These are phyloP conservation scores for Alternaria sp. DNA, from an alignment of 2,329 filamentous ascomycete species.

Conservation along the genomic window DNA sequence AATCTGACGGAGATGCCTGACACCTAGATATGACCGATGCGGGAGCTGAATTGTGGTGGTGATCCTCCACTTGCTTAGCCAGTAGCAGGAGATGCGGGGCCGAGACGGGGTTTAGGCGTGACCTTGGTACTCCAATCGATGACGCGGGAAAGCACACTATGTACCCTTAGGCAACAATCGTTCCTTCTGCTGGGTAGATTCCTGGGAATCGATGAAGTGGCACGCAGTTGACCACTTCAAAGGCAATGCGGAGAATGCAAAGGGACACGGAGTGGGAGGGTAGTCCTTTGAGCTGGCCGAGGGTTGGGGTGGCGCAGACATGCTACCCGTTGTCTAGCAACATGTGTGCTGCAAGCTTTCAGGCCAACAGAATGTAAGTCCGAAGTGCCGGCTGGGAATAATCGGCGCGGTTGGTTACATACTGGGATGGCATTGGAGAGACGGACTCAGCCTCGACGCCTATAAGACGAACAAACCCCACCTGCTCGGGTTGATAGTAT, in stretches of 20 bases:
- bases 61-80: conserved; percentile 27
- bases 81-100: conserved; percentile 41
- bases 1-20: conserved; percentile 13
- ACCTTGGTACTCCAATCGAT: conserved; percentile 29
- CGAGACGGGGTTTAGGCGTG: conserved; percentile 33
- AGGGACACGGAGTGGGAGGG: conserved; percentile 8
- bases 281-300: conserved; percentile 10
- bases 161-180: not conserved
- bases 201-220: not conserved
- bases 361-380: conserved; percentile 30
- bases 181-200: not conserved
- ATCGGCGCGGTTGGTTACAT: conserved; percentile 29
- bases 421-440: conserved; percentile 19
- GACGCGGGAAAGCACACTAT: conserved; percentile 25
- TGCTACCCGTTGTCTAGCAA: conserved; percentile 24
- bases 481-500: conserved; percentile 24
- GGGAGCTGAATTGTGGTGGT: conserved; percentile 25
- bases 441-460: conserved; percentile 33
- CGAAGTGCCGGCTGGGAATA: conserved; percentile 26
- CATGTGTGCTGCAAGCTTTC: conserved; percentile 27
- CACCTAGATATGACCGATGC: conserved; percentile 17
- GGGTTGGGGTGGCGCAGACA: conserved; percentile 32
- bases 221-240: not conserved
- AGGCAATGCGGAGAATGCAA: conserved; percentile 2
- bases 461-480: conserved; percentile 24